phyloP scores from a whole-genome alignment of 495 filamentous ascomycete species.

The Copromyces sp. region DNA sequence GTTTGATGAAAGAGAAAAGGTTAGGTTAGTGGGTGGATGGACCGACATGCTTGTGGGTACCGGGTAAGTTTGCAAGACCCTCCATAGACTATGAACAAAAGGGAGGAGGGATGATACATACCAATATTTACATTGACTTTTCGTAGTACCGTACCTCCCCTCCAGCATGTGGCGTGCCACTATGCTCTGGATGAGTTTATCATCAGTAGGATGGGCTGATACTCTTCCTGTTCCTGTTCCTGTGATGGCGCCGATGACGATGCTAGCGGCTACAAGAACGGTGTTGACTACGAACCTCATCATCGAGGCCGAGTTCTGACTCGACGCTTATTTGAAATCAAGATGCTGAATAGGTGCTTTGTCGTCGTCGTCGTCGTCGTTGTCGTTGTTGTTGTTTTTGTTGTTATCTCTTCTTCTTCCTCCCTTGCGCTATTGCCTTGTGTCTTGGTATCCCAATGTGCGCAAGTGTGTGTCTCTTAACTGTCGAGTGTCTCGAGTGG shows the following conservation, averaged over 20 bases:
- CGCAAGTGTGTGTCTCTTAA: background rate
- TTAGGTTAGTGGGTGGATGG: background rate
- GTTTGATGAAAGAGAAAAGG: background rate
- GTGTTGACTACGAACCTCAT: background rate
- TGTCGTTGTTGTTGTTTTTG: background rate
- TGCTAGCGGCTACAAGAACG: background rate
- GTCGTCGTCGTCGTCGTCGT: background rate
- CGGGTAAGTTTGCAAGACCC: no score
- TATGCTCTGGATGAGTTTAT: background rate
- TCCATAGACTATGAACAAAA: no score
- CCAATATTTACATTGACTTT: background rate
- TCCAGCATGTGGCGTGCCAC: background rate
- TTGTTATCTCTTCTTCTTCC: background rate
- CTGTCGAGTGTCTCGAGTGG: background rate
- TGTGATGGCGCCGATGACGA: background rate
- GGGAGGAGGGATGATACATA: background rate
- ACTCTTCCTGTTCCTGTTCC: background rate
- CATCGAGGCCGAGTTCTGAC: background rate
- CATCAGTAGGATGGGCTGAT: background rate
- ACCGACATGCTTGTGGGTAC: no score
- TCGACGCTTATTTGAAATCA: background rate
- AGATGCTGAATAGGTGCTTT: background rate
- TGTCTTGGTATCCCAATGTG: background rate
- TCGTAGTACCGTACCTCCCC: background rate
- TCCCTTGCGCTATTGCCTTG: background rate